Evolutionary conservation across 1,284 basidiomycete genomes (phyloP).

Genomic region (Malassezia vespertilionis): DNA sequence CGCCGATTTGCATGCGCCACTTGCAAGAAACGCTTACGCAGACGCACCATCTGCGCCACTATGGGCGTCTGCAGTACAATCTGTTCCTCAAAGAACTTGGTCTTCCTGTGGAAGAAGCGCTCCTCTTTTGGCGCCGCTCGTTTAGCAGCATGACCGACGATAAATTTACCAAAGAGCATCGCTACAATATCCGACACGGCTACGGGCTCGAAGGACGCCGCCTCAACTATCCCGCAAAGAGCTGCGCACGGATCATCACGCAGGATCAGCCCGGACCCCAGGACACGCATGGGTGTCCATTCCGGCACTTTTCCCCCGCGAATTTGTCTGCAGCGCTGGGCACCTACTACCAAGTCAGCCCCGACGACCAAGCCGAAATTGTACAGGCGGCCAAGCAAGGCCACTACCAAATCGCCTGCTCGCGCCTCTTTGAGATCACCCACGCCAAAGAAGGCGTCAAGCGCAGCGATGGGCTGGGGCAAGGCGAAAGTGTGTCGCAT

Average conservation of each 20-base stretch:
- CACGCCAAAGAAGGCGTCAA: slow-evolving; percentile 62
- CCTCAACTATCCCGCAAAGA: slow-evolving; percentile 86
- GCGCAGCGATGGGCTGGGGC: slow-evolving; percentile 79
- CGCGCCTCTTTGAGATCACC: slow-evolving; percentile 88
- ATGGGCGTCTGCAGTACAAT: slow-evolving; percentile 79
- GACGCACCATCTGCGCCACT: slow-evolving; percentile 83
- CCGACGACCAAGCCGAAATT: slow-evolving; percentile 75
- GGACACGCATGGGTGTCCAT: slow-evolving; percentile 85
- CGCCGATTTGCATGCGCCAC: slow-evolving; percentile 90
- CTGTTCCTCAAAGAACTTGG: slow-evolving; percentile 84
- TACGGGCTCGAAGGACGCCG: slow-evolving; percentile 90
- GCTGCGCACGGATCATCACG: slow-evolving; percentile 81
- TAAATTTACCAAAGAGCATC: slow-evolving; percentile 95
- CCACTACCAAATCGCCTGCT: slow-evolving; percentile 94
- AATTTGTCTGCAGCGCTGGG: slow-evolving; percentile 71
- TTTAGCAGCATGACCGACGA: slow-evolving; percentile 70
- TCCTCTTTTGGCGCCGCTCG: slow-evolving; percentile 82
- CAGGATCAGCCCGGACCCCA: slow-evolving; percentile 62
- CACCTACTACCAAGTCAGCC: slow-evolving; percentile 59
- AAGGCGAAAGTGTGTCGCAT: slow-evolving; percentile 80
- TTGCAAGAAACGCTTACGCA: slow-evolving; percentile 67
- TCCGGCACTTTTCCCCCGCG: slow-evolving; percentile 74
- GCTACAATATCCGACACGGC: slow-evolving; percentile 91
- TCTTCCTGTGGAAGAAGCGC: slow-evolving; percentile 83
- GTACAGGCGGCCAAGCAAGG: slow-evolving; percentile 66